phyloP scores from a whole-genome alignment of 1,139 yeast species.

The Candida tetrigidarum region DNA sequence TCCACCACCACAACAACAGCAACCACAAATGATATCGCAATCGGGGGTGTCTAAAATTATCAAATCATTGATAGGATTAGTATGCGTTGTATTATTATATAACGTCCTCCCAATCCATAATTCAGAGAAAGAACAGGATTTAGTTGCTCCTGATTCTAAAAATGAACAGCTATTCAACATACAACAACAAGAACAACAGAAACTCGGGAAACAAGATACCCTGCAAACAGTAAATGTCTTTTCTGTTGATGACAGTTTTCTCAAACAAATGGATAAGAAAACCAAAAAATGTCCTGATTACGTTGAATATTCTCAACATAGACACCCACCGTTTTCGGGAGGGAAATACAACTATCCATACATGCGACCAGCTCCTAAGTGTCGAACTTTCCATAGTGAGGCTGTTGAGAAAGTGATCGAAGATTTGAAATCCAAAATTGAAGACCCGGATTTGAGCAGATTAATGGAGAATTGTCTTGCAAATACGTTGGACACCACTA shows the following conservation, averaged over 20 bases:
- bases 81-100: slow-evolving; percentile 2
- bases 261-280: slow-evolving; percentile 23
- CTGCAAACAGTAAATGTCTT: not conserved
- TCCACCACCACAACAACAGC: not conserved
- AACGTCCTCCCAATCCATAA: not conserved
- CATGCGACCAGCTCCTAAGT: slow-evolving; percentile 73
- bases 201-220: not conserved
- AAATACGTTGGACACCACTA: slow-evolving; percentile 86
- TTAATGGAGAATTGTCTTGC: slow-evolving; percentile 85
- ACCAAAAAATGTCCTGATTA: slow-evolving; percentile 43
- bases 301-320: slow-evolving; percentile 40
- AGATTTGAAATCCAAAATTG: slow-evolving; percentile 53
- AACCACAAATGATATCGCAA: slow-evolving; percentile 12
- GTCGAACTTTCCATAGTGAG: slow-evolving; percentile 71
- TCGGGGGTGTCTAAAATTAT: slow-evolving; percentile 5
- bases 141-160: not conserved
- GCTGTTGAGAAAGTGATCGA: slow-evolving; percentile 66
- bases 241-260: slow-evolving; percentile 13
- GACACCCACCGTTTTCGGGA: slow-evolving; percentile 53
- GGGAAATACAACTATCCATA: slow-evolving; percentile 61
- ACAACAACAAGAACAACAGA: not conserved
- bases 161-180: not conserved
- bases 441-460: slow-evolving; percentile 70
- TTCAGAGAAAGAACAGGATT: not conserved
- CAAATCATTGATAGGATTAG: slow-evolving; percentile 7